Percentiles rank a stretch among this genome's conserved stretches.
Evolutionary conservation across 1,284 basidiomycete species (phyloP).

Genomic region (Mycocalia duriaeana): DNA sequence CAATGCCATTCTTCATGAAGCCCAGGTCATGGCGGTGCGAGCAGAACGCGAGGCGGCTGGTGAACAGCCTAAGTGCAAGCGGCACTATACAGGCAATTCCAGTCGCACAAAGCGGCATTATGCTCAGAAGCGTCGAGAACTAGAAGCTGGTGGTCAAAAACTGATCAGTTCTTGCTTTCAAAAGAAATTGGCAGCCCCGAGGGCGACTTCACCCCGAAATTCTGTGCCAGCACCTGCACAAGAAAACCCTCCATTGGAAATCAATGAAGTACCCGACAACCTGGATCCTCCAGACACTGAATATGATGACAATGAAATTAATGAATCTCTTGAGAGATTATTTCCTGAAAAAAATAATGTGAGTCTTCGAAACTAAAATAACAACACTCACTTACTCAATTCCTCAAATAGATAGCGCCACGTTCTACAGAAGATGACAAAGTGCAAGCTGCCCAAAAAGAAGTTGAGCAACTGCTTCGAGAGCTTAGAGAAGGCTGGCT

Average conservation of each 20-base stretch:
- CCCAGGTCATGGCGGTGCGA: slow-evolving; percentile 3
- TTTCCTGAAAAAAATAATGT: neutral
- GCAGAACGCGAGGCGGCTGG: slow-evolving; percentile 6
- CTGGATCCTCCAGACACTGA: too few species aligned
- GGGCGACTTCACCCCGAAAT: too few species aligned
- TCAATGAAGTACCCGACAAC: neutral
- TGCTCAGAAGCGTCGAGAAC: slow-evolving; percentile 4
- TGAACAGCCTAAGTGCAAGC: slow-evolving; percentile 4
- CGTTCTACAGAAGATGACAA: neutral
- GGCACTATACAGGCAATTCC: slow-evolving; percentile 8
- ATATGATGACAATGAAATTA: neutral
- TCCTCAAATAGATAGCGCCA: neutral
- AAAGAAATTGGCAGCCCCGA: too few species aligned
- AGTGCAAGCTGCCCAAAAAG: neutral
- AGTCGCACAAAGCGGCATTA: slow-evolving; percentile 2
- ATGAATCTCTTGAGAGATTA: neutral
- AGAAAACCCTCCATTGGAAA: slow-evolving; percentile 1
- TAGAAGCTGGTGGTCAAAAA: slow-evolving; percentile 1
- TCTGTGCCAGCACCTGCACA: too few species aligned
- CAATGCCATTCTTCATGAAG: neutral
- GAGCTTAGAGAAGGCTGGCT: neutral
- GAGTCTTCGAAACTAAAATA: too few species aligned
- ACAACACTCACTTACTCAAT: too few species aligned
- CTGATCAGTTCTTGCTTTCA: neutral
- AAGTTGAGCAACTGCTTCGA: neutral